Base-by-base conservation (phyloP, 345 rosid species). In the Sisymbrium irio region DNA sequence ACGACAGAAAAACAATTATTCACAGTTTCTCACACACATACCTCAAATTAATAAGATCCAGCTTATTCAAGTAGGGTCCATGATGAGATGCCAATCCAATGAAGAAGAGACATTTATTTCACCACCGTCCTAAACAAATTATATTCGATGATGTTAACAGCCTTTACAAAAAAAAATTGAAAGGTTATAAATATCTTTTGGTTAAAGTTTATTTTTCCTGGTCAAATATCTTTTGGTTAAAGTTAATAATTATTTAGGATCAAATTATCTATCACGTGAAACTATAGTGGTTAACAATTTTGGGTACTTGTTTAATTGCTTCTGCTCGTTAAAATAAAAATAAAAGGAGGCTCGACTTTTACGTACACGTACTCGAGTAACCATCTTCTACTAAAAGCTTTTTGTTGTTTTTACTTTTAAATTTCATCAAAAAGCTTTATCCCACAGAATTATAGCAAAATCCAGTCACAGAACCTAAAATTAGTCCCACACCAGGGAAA, bases 81-180 rank as follows among this genome's bases (percentile, higher is more conserved):
- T 57, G 66, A 74, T 47, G 15, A 65, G 67, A 74, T 58, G 53
- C 45, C 45, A 6, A 19, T 66, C 67, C 78, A 74, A 74, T 30
- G 10, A 47, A 61, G 51, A 37, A 39, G 45, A 57, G 53, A 66
- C 72, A 66, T 49, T 47, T 66, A 58, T 47, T 37, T 58, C 44
- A 18, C 67, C 60, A 74, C 73, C 67, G 72, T 57, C 71, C 71
- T 33, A 11, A 27, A 37, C 62, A 66, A 66, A 57, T 18, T 20
- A 47, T 65, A 57, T 57, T 36, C 47, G 49, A 45, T 64, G 57
- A 54, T 64, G 46, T 22, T 44, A 54, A 44, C 57, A 64, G n/a
- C n/a, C n/a, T n/a, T n/a, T n/a, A n/a, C n/a, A n/a, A n/a, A n/a
- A n/a, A n/a, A n/a, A n/a, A n/a, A n/a, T n/a, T n/a, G n/a, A n/a